A percentile compares a stretch with the other conserved stretches of the same genome.
phyloP scores from a whole-genome alignment of 1,284 basidiomycete species.

The Sporisorium graminicola region DNA sequence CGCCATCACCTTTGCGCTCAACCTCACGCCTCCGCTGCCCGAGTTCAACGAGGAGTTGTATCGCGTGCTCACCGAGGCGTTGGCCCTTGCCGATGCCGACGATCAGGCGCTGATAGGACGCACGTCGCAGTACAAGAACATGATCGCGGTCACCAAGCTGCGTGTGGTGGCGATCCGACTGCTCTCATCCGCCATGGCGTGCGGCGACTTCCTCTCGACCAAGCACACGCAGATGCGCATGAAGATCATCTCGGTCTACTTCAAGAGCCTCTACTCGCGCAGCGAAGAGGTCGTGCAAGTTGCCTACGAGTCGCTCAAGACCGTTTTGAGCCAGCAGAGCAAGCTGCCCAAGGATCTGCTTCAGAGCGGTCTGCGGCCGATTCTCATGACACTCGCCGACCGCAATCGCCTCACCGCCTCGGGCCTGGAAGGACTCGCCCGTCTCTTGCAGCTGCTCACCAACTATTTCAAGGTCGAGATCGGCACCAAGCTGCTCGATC shows the following conservation, averaged over 20 bases:
- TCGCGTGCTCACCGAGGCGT: constrained; percentile 90
- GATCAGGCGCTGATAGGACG: constrained; percentile 82
- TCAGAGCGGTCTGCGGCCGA: constrained; percentile 93
- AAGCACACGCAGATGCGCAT: constrained; percentile 70
- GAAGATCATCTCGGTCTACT: constrained; percentile 95
- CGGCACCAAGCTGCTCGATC: constrained; percentile 94
- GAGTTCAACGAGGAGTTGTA: constrained; percentile 92
- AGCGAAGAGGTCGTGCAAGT: constrained; percentile 95
- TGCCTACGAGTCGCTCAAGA: constrained; percentile 91
- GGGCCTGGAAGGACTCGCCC: constrained; percentile 90
- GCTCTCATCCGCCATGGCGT: constrained; percentile 91
- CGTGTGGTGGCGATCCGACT: constrained; percentile 95
- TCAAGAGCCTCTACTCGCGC: constrained; percentile 96
- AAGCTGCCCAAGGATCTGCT: constrained; percentile 95
- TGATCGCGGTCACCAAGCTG: constrained; percentile 86
- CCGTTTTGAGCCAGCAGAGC: constrained; percentile 86
- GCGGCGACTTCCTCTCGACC: constrained; percentile 80
- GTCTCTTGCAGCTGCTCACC: constrained; percentile 92
- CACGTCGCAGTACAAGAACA: constrained; percentile 83
- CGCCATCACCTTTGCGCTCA: constrained; percentile 87
- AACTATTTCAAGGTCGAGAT: constrained; percentile 99
- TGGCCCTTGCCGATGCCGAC: constrained; percentile 95
- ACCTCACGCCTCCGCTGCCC: constrained; percentile 85
- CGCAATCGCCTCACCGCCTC: constrained; percentile 93
- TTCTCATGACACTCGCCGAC: constrained; percentile 97